Conservation (phyloP, 2,329 filamentous ascomycete genomes). For the Aspergillus piperis region DNA sequence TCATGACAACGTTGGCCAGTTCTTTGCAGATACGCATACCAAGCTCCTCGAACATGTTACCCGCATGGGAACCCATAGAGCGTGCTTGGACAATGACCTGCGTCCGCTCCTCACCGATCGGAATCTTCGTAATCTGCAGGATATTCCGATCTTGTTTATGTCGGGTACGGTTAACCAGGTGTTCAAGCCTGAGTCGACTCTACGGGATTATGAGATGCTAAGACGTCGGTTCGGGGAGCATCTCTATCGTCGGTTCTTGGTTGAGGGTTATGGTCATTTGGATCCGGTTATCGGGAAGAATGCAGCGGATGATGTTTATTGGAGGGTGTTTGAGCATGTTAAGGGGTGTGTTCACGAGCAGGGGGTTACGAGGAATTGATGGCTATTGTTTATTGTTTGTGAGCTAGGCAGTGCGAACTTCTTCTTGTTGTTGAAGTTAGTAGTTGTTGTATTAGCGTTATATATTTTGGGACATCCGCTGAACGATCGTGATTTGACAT, state of each 20-base stretch:
- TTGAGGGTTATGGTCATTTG: constrained; percentile 29
- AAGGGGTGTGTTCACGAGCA: neutral
- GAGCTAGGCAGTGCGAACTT: no score
- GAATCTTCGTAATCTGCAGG: constrained; percentile 14
- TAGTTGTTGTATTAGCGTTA: no score
- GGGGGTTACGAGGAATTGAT: neutral
- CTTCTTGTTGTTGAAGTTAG: no score
- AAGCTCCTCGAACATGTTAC: constrained; percentile 33
- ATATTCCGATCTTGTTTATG: constrained; percentile 29
- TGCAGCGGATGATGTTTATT: constrained; percentile 21
- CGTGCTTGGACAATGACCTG: constrained; percentile 3
- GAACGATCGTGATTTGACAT: neutral
- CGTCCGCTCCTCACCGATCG: constrained; percentile 1
- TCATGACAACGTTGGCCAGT: constrained; percentile 29
- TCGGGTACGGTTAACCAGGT: constrained; percentile 30
- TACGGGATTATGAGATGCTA: constrained; percentile 26
- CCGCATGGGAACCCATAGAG: constrained; percentile 17
- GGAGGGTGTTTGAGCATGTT: constrained; percentile 11
- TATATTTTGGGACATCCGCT: no score
- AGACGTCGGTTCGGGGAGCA: constrained; percentile 22
- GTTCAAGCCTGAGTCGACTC: constrained; percentile 26
- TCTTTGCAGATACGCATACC: constrained; percentile 34
- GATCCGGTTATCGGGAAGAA: constrained; percentile 28
- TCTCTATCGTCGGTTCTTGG: constrained; percentile 22
- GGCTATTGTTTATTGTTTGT: neutral